Evolutionary conservation across 1,139 yeast species (phyloP).

Genomic region (Geotrichum macrosporum): DNA sequence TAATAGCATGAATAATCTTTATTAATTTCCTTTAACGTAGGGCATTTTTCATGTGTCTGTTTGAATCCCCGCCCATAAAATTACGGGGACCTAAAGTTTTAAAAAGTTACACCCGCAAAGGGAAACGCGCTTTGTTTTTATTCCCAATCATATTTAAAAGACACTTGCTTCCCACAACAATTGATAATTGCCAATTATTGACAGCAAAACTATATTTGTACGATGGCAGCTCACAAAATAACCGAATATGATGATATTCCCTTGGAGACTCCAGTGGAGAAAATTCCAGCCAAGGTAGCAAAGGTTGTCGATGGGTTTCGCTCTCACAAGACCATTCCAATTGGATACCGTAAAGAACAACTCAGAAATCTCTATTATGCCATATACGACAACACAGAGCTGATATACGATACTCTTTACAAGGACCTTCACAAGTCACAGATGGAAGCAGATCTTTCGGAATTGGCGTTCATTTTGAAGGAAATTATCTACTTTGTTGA

Average conservation of each 20-base stretch:
- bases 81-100: too few relatives aligned
- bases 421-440: conserved; percentile 63
- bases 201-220: too few relatives aligned
- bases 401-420: conserved; percentile 54
- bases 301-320: conserved; percentile 45
- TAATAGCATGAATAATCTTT: too few relatives aligned
- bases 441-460: conserved; percentile 59
- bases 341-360: conserved; percentile 57
- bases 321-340: conserved; percentile 49
- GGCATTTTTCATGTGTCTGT: too few relatives aligned
- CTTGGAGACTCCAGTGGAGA: conserved; percentile 44
- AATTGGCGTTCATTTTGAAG: conserved; percentile 47
- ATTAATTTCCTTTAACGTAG: too few relatives aligned
- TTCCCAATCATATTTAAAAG: too few relatives aligned
- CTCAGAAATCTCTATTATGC: conserved; percentile 67
- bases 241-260: conserved; percentile 18
- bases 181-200: too few relatives aligned
- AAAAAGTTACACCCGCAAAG: too few relatives aligned
- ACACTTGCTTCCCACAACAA: too few relatives aligned
- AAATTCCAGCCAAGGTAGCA: conserved; percentile 49
- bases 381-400: conserved; percentile 55
- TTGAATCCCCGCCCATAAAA: too few relatives aligned
- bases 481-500: conserved; percentile 62
- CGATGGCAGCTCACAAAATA: conserved; percentile 4
- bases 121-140: too few relatives aligned